These are phyloP conservation scores for Vanderwaltozyma yarrowii DNA, from an alignment of 805 yeast species.

Conservation along the genomic window DNA sequence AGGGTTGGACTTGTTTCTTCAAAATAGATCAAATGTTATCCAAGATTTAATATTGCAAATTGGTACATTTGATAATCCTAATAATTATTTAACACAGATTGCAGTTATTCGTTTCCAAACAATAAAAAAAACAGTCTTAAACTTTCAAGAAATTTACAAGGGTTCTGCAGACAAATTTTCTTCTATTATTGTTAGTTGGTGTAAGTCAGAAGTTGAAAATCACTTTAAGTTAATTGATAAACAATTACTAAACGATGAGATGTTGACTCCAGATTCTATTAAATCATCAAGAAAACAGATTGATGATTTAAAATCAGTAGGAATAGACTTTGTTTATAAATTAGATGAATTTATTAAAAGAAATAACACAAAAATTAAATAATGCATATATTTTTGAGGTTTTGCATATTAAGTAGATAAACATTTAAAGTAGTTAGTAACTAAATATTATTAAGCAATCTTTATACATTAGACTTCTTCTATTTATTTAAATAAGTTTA, in stretches of 20 bases:
- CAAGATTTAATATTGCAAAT: conserved; percentile 39
- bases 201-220: conserved; percentile 48
- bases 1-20: conserved; percentile 41
- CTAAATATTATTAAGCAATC: too few relatives aligned
- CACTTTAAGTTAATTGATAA: conserved; percentile 53
- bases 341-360: conserved; percentile 34
- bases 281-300: conserved; percentile 54
- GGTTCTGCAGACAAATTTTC: conserved; percentile 27
- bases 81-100: conserved; percentile 52
- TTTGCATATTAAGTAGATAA: too few relatives aligned
- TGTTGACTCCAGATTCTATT: conserved; percentile 41
- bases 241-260: conserved; percentile 55
- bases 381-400: too few relatives aligned
- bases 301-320: conserved; percentile 48
- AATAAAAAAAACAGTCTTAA: conserved; percentile 45
- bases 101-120: conserved; percentile 54
- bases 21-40: conserved; percentile 38
- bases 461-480: too few relatives aligned
- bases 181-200: conserved; percentile 70
- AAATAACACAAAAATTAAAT: conserved; percentile 6
- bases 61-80: conserved; percentile 38
- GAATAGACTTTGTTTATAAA: conserved; percentile 66
- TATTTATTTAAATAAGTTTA: conserved; percentile 1
- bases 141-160: conserved; percentile 45
- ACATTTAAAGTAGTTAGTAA: too few relatives aligned